Evolutionary conservation across 108 stramenopile genomes (phyloP).

Genomic region (Chaetoceros muelleri): DNA sequence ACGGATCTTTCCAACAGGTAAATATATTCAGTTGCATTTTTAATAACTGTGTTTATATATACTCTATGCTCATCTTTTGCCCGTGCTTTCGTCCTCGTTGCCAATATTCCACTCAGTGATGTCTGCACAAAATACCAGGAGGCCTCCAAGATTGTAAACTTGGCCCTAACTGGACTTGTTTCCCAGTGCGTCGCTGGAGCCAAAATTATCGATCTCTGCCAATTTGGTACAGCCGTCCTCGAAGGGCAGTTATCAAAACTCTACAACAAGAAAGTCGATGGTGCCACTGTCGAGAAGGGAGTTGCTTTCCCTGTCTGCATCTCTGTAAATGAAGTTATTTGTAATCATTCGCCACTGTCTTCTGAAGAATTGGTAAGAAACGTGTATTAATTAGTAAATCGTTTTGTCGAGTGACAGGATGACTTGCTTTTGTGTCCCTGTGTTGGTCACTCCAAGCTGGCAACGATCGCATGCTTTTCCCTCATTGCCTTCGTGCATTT

Average conservation of each 20-base stretch:
- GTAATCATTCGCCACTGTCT: conserved; percentile 92
- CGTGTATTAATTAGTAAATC: neutral
- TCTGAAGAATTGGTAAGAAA: conserved; percentile 76
- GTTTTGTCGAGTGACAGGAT: conserved; percentile 2
- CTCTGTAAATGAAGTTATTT: conserved; percentile 96
- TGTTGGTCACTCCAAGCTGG: conserved; percentile 56
- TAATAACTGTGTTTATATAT: neutral
- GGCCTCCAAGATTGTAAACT: conserved; percentile 96
- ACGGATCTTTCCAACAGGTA: conserved; percentile 77
- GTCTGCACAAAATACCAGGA: conserved; percentile 98
- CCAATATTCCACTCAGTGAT: conserved; percentile 39
- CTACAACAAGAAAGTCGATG: conserved; percentile 84
- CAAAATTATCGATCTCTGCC: conserved; percentile 86
- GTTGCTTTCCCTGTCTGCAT: conserved; percentile 99
- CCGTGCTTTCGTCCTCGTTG: neutral
- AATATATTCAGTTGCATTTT: too few relatives aligned
- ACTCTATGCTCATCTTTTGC: neutral
- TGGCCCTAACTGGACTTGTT: conserved; percentile 82
- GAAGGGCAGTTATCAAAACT: conserved; percentile 48
- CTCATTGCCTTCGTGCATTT: conserved; percentile 8
- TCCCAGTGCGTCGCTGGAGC: conserved; percentile 85
- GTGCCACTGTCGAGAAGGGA: conserved; percentile 82
- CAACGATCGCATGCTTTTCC: conserved; percentile 52
- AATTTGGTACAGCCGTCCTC: conserved; percentile 74
- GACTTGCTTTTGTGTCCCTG: conserved; percentile 22